Conservation (phyloP, 805 yeast genomes). For the Metschnikowia corniflorae region DNA sequence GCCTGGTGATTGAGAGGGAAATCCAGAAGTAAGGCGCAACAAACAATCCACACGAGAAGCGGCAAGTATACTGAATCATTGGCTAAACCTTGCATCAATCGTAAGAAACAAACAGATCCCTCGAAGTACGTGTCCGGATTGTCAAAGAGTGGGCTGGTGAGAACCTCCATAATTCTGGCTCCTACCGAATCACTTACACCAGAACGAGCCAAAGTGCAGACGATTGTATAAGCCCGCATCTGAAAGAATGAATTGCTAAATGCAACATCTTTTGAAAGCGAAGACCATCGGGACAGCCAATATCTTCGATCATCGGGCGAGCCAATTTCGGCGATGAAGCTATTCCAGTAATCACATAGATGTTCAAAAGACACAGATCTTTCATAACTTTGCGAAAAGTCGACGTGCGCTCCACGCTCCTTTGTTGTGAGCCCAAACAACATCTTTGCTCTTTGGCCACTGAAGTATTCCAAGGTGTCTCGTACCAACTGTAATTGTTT, state of each 20-base stretch:
- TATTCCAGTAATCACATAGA: constrained; percentile 52
- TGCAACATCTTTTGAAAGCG: constrained; percentile 61
- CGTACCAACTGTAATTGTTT: constrained; percentile 41
- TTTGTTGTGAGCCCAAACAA: constrained; percentile 63
- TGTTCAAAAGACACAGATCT: constrained; percentile 51
- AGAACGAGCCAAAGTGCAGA: constrained; percentile 63
- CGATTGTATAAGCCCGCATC: constrained; percentile 61
- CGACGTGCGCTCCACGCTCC: constrained; percentile 36
- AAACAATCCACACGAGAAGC: constrained; percentile 45
- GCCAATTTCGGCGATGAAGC: constrained; percentile 49
- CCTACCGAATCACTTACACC: constrained; percentile 59
- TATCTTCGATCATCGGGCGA: constrained; percentile 43
- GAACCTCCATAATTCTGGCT: constrained; percentile 27
- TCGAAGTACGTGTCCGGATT: constrained; percentile 33
- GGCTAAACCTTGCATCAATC: constrained; percentile 48
- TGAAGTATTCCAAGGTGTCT: constrained; percentile 43
- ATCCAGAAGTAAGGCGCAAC: constrained; percentile 9
- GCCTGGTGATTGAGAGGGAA: constrained; percentile 15
- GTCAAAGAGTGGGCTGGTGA: constrained; percentile 19
- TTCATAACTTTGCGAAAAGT: constrained; percentile 35
- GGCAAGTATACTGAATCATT: constrained; percentile 44
- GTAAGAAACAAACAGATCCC: constrained; percentile 43
- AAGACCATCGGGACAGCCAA: constrained; percentile 66
- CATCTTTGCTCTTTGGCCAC: constrained; percentile 64
- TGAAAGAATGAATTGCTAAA: constrained; percentile 59